These are phyloP conservation scores for Oryza nivara DNA, from an alignment of 176 grass and related monocot genomes.

Conservation along the genomic window DNA sequence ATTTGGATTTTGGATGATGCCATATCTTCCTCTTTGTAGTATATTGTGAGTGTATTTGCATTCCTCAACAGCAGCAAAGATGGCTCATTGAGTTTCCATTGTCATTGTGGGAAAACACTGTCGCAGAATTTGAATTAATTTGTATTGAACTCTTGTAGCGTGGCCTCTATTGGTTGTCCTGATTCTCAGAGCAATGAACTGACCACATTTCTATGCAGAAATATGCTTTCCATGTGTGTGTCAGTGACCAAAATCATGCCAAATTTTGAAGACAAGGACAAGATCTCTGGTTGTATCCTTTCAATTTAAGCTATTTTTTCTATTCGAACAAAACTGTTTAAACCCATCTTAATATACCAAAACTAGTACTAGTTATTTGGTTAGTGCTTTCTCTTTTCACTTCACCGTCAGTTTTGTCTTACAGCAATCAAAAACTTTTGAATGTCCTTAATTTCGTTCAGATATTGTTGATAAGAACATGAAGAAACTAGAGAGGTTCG, in stretches of 20 bases:
- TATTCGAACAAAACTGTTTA: slow-evolving; percentile 6
- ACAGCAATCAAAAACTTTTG: slow-evolving; percentile 2
- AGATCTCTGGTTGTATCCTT: slow-evolving; percentile 95
- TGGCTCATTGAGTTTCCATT: background rate
- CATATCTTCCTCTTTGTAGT: slow-evolving; percentile 7
- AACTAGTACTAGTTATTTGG: slow-evolving; percentile 4
- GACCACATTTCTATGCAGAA: slow-evolving; percentile 45
- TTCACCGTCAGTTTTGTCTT: slow-evolving; percentile 23
- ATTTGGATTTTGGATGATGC: slow-evolving; percentile 17
- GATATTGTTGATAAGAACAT: slow-evolving; percentile 65
- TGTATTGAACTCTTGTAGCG: background rate
- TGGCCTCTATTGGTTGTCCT: slow-evolving; percentile 17
- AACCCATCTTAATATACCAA: background rate
- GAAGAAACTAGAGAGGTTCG: slow-evolving; percentile 57
- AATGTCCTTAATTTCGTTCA: slow-evolving; percentile 51
- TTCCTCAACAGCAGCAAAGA: background rate
- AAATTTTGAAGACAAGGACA: slow-evolving; percentile 64
- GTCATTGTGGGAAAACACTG: background rate
- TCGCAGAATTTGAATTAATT: slow-evolving; percentile 14
- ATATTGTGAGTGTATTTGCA: slow-evolving; percentile 5
- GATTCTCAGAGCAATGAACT: slow-evolving; percentile 34
- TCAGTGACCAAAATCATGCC: slow-evolving; percentile 77
- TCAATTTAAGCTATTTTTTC: background rate
- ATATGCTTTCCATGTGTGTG: slow-evolving; percentile 74
- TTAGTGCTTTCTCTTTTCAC: slow-evolving; percentile 4